Conservation (phyloP, 1,139 yeast species). For the Hyphopichia fennica region DNA sequence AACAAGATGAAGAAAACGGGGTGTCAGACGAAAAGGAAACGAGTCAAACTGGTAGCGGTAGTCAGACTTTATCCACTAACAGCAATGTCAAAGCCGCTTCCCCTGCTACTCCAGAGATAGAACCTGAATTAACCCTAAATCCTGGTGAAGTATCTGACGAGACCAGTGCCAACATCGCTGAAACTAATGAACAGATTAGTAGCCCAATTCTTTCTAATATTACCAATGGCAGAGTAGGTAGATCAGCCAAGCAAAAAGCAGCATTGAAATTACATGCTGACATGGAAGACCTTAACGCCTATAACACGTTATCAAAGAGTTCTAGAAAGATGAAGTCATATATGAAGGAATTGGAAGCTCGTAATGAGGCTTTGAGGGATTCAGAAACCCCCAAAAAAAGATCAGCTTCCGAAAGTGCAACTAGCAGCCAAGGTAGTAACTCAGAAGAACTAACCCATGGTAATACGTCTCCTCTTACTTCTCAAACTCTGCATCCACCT, state of each 20-base stretch:
- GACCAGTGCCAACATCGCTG: too few species aligned
- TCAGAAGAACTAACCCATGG: not conserved
- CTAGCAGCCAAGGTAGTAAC: not conserved
- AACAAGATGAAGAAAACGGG: too few species aligned
- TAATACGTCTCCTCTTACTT: not conserved
- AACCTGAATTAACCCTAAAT: too few species aligned
- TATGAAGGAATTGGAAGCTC: slow-evolving; percentile 33
- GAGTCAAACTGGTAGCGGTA: too few species aligned
- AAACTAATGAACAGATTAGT: not conserved
- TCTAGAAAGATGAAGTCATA: slow-evolving; percentile 37
- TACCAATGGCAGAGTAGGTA: slow-evolving; percentile 19
- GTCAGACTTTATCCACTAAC: too few species aligned
- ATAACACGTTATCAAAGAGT: slow-evolving; percentile 48
- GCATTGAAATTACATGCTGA: slow-evolving; percentile 64
- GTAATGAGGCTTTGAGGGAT: slow-evolving; percentile 1
- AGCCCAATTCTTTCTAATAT: slow-evolving; percentile 1
- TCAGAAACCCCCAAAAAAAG: slow-evolving; percentile 3
- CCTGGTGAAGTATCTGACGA: too few species aligned
- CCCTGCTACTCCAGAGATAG: not conserved
- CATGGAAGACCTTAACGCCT: slow-evolving; percentile 65
- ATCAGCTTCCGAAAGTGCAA: not conserved
- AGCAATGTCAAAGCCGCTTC: not conserved
- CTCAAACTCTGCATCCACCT: not conserved
- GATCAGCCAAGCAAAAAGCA: slow-evolving; percentile 67
- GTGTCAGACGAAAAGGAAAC: too few species aligned